phyloP scores from a whole-genome alignment of 2,329 filamentous ascomycete species.

The Colletotrichum cuscutae region DNA sequence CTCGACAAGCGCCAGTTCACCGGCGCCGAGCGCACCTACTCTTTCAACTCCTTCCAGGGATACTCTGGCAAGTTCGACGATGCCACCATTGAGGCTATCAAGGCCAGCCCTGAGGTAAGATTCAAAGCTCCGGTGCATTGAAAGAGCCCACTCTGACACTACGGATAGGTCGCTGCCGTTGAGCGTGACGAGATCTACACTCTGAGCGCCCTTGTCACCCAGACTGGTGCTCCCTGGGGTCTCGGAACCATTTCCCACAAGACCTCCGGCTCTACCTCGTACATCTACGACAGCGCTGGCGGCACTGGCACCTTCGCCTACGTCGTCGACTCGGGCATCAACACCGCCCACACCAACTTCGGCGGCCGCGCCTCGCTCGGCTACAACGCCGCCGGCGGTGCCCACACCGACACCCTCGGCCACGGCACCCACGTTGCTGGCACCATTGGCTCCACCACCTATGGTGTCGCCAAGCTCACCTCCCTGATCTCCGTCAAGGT shows the following conservation, averaged over 20 bases:
- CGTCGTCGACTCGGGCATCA: conserved; percentile 66
- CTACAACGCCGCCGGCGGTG: conserved; percentile 48
- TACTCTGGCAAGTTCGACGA: conserved; percentile 56
- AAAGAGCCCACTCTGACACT: neutral
- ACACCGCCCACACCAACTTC: conserved; percentile 56
- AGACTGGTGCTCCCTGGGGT: conserved; percentile 53
- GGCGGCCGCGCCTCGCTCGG: conserved; percentile 53
- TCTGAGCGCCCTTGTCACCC: conserved; percentile 43
- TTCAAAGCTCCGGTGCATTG: fast-evolving
- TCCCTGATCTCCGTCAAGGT: conserved; percentile 58
- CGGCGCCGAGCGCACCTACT: conserved; percentile 31
- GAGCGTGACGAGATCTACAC: conserved; percentile 44
- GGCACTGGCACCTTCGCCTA: conserved; percentile 59
- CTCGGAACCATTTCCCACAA: conserved; percentile 56
- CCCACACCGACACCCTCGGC: conserved; percentile 50
- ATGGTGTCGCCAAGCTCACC: conserved; percentile 57
- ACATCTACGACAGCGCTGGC: conserved; percentile 53
- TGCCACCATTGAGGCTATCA: conserved; percentile 52
- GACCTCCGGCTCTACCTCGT: conserved; percentile 46
- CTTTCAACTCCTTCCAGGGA: conserved; percentile 49
- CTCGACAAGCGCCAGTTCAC: conserved; percentile 43
- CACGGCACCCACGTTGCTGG: conserved; percentile 61
- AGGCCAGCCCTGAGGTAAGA: conserved; percentile 52
- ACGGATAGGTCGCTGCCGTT: conserved; percentile 45
- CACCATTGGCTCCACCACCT: conserved; percentile 55